phyloP scores from a whole-genome alignment of 2,329 filamentous ascomycete genomes.

The Aspergillus brunneoviolaceus region DNA sequence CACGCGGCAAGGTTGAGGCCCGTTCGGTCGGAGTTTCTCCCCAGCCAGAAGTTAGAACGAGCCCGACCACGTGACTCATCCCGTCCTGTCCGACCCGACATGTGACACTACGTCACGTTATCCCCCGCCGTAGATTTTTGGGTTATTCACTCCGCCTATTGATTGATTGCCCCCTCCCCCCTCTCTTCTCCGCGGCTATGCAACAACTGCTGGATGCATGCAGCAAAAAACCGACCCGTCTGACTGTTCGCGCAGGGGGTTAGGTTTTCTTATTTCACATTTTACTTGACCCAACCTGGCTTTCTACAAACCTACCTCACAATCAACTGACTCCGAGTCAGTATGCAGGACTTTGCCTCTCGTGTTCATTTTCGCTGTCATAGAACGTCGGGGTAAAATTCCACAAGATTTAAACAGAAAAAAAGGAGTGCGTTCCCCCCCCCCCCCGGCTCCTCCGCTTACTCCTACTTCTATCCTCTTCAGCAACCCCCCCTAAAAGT shows the following conservation, averaged over 20 bases:
- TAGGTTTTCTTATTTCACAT: neutral
- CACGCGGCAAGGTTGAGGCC: neutral
- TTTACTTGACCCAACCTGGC: neutral
- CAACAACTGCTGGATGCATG: neutral
- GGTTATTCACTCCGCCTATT: neutral
- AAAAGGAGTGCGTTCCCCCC: neutral
- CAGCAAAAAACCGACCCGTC: neutral
- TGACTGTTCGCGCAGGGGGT: neutral
- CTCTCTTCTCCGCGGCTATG: neutral
- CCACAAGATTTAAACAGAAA: neutral
- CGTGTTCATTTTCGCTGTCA: neutral
- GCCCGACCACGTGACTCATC: slow-evolving; percentile 3
- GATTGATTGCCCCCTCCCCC: neutral
- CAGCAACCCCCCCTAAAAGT: neutral
- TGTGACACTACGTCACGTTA: slow-evolving; percentile 19
- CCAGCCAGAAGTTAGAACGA: too few species aligned
- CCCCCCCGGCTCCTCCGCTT: neutral
- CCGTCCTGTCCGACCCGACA: neutral
- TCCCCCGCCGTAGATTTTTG: slow-evolving; percentile 8
- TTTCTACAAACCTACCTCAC: neutral
- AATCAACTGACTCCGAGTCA: neutral
- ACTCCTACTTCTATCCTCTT: too few species aligned
- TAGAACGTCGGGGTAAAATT: neutral
- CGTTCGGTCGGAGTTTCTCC: neutral
- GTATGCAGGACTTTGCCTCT: neutral